Conservation (phyloP, 148 eudicot genomes). For the Vaccinium myrtillus region DNA sequence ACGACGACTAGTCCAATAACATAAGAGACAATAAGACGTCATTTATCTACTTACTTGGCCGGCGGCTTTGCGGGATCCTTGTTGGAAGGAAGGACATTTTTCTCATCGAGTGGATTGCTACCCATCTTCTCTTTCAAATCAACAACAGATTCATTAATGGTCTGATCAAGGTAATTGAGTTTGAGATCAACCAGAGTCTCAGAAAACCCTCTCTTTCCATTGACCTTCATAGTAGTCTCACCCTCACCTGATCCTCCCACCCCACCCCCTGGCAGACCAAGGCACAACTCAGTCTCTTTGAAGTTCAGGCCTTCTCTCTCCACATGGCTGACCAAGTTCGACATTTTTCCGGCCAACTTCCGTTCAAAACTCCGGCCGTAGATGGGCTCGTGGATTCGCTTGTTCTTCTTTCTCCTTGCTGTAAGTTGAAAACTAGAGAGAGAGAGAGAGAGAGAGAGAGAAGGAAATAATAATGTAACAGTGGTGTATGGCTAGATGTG, state of each 20-base stretch:
- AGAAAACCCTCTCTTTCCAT: constrained; percentile 58
- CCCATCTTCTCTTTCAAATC: constrained; percentile 27
- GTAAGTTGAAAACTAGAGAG: constrained; percentile 14
- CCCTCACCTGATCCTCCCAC: constrained; percentile 7
- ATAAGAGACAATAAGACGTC: not conserved
- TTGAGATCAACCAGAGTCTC: constrained; percentile 61
- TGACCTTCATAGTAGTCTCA: constrained; percentile 20
- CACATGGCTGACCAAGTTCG: not conserved
- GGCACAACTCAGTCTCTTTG: constrained; percentile 58
- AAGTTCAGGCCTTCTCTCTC: constrained; percentile 20
- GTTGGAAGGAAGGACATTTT: constrained; percentile 8
- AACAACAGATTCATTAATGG: constrained; percentile 19
- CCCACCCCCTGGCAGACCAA: constrained; percentile 59
- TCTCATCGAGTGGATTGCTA: constrained; percentile 16
- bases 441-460: constrained; percentile 20
- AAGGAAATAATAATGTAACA: constrained; percentile 17
- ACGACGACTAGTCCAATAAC: too few species aligned
- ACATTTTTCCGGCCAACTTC: constrained; percentile 23
- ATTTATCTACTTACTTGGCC: constrained; percentile 36
- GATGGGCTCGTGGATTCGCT: not conserved
- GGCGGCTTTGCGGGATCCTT: constrained; percentile 54
- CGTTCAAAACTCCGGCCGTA: not conserved
- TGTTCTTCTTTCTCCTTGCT: not conserved
- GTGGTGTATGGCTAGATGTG: constrained; percentile 28
- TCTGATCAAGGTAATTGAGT: constrained; percentile 37